Evolutionary conservation across 2,329 filamentous ascomycete species (phyloP).

Genomic region (Fusarium temperatum): DNA sequence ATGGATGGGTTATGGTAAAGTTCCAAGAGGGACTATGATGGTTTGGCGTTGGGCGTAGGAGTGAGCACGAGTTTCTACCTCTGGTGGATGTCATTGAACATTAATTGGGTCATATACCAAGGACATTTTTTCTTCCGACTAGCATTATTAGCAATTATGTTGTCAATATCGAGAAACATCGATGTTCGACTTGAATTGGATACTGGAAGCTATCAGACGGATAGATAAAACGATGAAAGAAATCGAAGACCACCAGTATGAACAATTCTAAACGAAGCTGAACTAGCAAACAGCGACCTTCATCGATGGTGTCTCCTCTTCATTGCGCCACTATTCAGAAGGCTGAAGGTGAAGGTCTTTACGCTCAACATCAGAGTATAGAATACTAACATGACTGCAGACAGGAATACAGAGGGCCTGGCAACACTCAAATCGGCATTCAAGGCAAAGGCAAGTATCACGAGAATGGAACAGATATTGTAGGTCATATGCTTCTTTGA

Average conservation of each 20-base stretch:
- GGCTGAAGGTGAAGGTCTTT: too few relatives aligned
- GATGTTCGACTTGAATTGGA: not conserved
- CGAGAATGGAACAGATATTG: not conserved
- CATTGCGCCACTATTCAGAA: too few relatives aligned
- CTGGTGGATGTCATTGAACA: not conserved
- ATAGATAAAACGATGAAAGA: not conserved
- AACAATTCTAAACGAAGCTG: not conserved
- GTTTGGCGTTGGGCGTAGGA: slow-evolving; percentile 1
- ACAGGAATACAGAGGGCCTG: too few relatives aligned
- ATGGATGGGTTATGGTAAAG: slow-evolving; percentile 64
- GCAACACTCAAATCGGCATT: not conserved
- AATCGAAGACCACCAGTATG: not conserved
- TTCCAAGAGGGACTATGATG: not conserved
- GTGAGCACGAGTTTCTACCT: not conserved
- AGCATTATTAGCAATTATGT: not conserved
- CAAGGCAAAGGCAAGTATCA: not conserved
- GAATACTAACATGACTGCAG: not conserved
- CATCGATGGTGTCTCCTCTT: not conserved
- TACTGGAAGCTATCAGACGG: not conserved
- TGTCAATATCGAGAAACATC: not conserved
- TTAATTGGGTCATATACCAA: not conserved
- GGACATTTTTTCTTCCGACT: not conserved
- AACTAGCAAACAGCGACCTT: too few relatives aligned
- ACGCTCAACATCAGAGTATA: not conserved
- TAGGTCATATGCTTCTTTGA: slow-evolving; percentile 28